Percentiles rank a stretch among this genome's conserved stretches.
Evolutionary conservation across 495 filamentous ascomycete species (phyloP).

Genomic region (Copromyces sp.): DNA sequence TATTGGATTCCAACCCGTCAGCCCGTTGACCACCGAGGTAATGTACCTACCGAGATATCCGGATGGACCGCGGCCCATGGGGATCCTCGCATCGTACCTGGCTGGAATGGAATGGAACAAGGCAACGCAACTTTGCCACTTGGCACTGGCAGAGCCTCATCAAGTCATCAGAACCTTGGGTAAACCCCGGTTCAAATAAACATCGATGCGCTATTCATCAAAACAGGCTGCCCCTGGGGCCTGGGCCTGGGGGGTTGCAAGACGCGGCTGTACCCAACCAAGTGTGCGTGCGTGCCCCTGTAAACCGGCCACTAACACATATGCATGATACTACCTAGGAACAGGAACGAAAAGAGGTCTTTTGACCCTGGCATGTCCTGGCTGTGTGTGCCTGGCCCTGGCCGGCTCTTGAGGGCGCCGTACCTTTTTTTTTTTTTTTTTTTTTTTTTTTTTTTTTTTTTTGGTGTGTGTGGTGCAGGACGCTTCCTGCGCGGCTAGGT

Average conservation of each 20-base stretch:
- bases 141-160: neutral
- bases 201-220: neutral
- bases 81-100: neutral
- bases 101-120: neutral
- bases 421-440: too few relatives aligned
- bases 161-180: too few relatives aligned
- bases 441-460: too few relatives aligned
- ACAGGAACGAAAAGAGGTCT: neutral
- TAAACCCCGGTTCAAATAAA: neutral
- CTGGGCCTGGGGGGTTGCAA: neutral
- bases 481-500: too few relatives aligned
- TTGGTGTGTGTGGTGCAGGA: too few relatives aligned
- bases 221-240: neutral
- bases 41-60: neutral
- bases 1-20: neutral
- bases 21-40: neutral
- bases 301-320: neutral
- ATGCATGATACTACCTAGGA: neutral
- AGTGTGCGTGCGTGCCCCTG: neutral
- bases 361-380: neutral
- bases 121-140: neutral
- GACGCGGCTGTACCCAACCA: neutral
- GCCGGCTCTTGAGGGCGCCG: too few relatives aligned
- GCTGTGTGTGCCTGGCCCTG: neutral
- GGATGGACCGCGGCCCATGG: neutral